Conservation (phyloP, 140 eudicot genomes). For the Anethum foeniculum region DNA sequence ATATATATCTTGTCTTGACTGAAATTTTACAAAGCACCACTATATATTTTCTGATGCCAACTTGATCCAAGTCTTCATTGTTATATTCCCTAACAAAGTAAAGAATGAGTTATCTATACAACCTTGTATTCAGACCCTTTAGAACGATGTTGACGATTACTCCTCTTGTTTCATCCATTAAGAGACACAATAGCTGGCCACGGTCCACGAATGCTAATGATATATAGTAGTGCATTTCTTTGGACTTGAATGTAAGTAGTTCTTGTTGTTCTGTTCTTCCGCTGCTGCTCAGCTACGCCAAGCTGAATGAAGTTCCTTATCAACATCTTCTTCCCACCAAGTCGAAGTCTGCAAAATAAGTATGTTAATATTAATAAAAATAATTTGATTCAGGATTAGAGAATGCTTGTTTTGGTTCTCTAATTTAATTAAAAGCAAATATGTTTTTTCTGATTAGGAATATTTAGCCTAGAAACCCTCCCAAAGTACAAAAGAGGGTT, state of each 20-base stretch:
- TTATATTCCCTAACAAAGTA: not conserved
- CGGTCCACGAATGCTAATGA: not conserved
- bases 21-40: not conserved
- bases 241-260: not conserved
- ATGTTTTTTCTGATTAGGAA: not conserved
- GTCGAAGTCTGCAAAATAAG: constrained; percentile 52
- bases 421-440: not conserved
- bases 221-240: not conserved
- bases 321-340: constrained; percentile 97
- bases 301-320: constrained; percentile 66
- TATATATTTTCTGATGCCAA: not conserved
- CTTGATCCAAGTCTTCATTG: not conserved
- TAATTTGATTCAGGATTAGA: not conserved
- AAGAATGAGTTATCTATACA: not conserved
- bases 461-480: not conserved
- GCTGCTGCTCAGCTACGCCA: constrained; percentile 72
- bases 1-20: not conserved
- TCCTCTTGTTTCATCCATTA: not conserved
- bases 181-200: not conserved
- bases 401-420: not conserved
- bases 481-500: not conserved
- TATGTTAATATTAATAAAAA: not conserved
- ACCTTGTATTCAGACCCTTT: not conserved
- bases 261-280: constrained; percentile 1
- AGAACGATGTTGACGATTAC: not conserved